These are phyloP conservation scores for Goffeauzyma gilvescens DNA, from an alignment of 768 basidiomycete species.

Conservation along the genomic window DNA sequence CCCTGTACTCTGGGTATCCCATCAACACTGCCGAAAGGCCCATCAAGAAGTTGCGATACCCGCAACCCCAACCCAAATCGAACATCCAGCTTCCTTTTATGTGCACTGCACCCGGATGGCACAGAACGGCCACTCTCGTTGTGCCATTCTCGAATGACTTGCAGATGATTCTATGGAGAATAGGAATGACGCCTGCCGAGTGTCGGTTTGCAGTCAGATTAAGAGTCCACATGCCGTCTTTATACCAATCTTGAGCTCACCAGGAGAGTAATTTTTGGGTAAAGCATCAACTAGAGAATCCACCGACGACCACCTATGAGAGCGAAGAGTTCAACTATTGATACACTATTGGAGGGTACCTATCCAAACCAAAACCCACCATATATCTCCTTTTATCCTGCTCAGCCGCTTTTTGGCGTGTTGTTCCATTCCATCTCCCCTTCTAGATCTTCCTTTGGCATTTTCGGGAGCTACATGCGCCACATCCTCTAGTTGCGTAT, in stretches of 20 bases:
- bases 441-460: background rate
- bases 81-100: slow-evolving; percentile 22
- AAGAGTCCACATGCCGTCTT: background rate
- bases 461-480: background rate
- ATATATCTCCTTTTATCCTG: slow-evolving; percentile 18
- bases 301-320: slow-evolving; percentile 23
- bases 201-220: too few species aligned
- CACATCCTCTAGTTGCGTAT: background rate
- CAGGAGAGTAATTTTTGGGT: slow-evolving; percentile 24
- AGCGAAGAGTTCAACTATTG: too few species aligned
- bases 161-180: slow-evolving; percentile 12
- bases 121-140: slow-evolving; percentile 21
- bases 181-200: slow-evolving; percentile 16
- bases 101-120: slow-evolving; percentile 14
- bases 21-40: slow-evolving; percentile 17
- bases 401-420: slow-evolving; percentile 1
- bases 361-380: slow-evolving; percentile 12
- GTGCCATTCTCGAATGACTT: slow-evolving; percentile 9
- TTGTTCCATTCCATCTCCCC: background rate
- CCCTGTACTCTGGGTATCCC: slow-evolving; percentile 11
- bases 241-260: slow-evolving; percentile 5
- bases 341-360: background rate
- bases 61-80: slow-evolving; percentile 28
- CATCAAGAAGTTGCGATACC: slow-evolving; percentile 35
- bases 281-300: slow-evolving; percentile 7